A percentile compares a stretch with the other conserved stretches of the same genome.
These are phyloP conservation scores for Aphanomyces invadans DNA, from an alignment of 352 stramenopile species.

Conservation along the genomic window DNA sequence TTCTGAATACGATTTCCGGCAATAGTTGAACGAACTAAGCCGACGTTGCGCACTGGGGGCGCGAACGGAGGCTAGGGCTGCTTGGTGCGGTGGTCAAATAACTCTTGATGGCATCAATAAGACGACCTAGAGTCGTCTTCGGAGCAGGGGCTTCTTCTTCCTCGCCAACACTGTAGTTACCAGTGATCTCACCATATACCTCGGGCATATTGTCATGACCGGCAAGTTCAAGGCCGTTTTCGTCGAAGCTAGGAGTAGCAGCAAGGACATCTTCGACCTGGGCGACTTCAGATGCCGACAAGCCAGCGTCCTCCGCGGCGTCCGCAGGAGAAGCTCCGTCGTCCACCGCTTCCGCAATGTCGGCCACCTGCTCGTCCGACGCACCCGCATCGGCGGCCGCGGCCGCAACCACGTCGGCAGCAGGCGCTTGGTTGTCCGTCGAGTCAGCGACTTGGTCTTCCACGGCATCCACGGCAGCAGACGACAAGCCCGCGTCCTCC, in stretches of 20 bases:
- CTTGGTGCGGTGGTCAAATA: background rate
- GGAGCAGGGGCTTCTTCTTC: background rate
- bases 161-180: too few relatives aligned
- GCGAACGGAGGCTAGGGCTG: background rate
- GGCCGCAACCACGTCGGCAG: slow-evolving; percentile 3
- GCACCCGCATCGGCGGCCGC: slow-evolving; percentile 1
- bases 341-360: background rate
- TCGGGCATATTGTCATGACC: background rate
- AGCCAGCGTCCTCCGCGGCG: background rate
- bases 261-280: background rate
- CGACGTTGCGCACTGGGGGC: background rate
- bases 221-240: background rate
- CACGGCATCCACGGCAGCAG: background rate
- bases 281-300: background rate
- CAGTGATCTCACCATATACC: background rate
- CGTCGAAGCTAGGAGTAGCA: too few relatives aligned
- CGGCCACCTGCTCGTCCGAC: background rate
- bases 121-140: background rate
- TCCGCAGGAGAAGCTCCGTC: background rate
- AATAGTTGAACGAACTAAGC: too few relatives aligned
- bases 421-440: background rate
- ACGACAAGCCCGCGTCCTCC: background rate
- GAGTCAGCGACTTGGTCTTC: background rate
- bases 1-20: too few relatives aligned
- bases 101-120: background rate